phyloP scores from a whole-genome alignment of 495 filamentous ascomycete species.

The Lasiosphaeris hirsuta region DNA sequence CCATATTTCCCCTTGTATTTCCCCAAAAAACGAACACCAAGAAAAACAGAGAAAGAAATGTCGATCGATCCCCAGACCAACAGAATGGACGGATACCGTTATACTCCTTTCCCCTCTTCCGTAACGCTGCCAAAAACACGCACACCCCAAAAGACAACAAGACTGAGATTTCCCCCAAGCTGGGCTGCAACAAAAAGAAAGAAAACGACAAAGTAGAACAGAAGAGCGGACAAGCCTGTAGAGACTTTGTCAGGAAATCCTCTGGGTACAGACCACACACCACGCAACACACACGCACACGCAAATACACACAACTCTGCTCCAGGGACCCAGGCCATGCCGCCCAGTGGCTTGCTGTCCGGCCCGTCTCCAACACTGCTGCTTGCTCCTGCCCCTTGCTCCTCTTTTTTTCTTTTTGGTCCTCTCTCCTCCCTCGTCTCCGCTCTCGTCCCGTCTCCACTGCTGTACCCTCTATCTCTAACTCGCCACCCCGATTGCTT shows the following conservation, averaged over 20 bases:
- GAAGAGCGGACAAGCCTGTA: neutral
- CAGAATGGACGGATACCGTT: neutral
- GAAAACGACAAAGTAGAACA: conserved; percentile 12
- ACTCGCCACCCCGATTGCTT: neutral
- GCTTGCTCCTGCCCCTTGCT: neutral
- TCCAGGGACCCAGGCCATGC: neutral
- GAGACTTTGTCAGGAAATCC: too few species aligned
- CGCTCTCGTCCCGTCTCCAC: neutral
- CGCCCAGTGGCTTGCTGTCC: too few species aligned
- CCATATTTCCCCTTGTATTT: neutral
- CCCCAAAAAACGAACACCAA: conserved; percentile 1
- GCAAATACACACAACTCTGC: neutral
- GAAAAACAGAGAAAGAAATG: neutral
- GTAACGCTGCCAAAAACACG: neutral
- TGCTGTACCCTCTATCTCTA: too few species aligned
- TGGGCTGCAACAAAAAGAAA: neutral
- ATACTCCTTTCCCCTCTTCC: conserved; percentile 1
- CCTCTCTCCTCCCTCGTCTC: neutral
- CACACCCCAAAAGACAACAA: too few species aligned
- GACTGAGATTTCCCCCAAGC: neutral
- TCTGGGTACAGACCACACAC: too few species aligned
- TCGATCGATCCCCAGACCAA: neutral
- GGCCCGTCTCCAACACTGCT: too few species aligned
- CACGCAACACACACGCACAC: neutral
- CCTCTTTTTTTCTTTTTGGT: neutral